Evolutionary conservation across 2,329 filamentous ascomycete species (phyloP), one percentile per base, ranked within the genome.

Genomic region (Paramyrothecium roridum): DNA sequence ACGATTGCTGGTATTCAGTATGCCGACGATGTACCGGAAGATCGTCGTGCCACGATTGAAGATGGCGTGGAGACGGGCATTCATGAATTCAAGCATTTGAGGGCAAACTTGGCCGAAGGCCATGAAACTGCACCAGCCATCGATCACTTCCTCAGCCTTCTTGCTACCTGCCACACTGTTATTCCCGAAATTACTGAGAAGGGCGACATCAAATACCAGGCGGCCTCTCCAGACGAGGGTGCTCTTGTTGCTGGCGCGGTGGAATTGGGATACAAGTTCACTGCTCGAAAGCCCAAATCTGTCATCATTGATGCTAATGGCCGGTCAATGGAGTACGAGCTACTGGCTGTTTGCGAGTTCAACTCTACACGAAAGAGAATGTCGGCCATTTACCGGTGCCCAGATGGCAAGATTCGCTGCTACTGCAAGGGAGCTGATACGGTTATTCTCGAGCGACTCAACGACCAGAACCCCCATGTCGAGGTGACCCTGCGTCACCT

Each of bases 401-500:
- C 95, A 0, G 93, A 98, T 75, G 95, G 95, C 59, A 96, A 95
- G 76, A 89, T 99, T 57, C 83, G 95, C 52, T 87, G 91, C 64
- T 99, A 97, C 73, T 93, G 88, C 76, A 99, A 99, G 76, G 95
- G 95, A 64, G 95, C 95, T 48, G 95, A 99, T 70, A 99, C 95
- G 2, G 95, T 99, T 52, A 99, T 99, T 63, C 77, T 99, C 53
- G 96, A 99, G 71, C 89, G 96, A 20, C 80, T 99, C 16, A 86
- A 87, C 60, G 82, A 89, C 45, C 84, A 95, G 62, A 96, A 96
- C 65, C 89, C 90, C 1, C 89, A 91, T 60, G 89, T 96, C 2
- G 95, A 99, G 68, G 78, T 82, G n/a, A 99, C 95, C 1, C 77
- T 98, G 59, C 87, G 92, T 54, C 96, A 99, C 71, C 81, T 99